Base-by-base conservation (phyloP, 495 filamentous ascomycete species). In the Glonium stellatum region DNA sequence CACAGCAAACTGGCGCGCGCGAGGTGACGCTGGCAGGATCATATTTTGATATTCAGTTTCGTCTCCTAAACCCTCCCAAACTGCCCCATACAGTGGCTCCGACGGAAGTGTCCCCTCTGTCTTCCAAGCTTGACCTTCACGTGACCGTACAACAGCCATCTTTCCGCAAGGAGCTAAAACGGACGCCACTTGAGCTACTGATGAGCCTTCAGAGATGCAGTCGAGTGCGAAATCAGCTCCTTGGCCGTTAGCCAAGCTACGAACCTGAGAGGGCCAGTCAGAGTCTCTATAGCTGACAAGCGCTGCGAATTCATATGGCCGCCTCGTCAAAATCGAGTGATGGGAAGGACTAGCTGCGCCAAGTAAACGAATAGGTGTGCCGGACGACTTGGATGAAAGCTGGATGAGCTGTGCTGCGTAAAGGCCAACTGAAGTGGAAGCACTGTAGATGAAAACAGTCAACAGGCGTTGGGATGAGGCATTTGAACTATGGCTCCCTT, bases 241-340 rank as follows among this genome's bases (percentile, higher is more conserved):
- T 19, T 22, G n/a, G 31, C 61, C 59, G 59, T 55, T 63, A 2
- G 62, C 60, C 10, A 68, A 72, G 23, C 70, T 69, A 39, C 75
- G 75, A 3, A 83, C 64, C 63, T 82, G 72, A 60, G 75, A 73
- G 37, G 71, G 67, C 80, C 82, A 85, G 46, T 80, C 74, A 22
- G 60, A 19, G 58, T 79, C 77, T 61, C 79, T 82, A 70, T 85
- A 85, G 60, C 83, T 79, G 46, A 85, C 72, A 9, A 81, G 78
- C 0, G 68, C 70, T 48, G 80, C 78, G 62, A 82, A 84, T 0
- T 66, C 72, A 31, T 68, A 69, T 19, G 66, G 68, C 44, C 31
- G 60, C 19, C 39, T 44, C 12, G 41, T 66, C 27, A 76, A 54
- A 49, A 71, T 55, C 0, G 46, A 55, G 27, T 63, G 70, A 5